Base-by-base conservation (phyloP, 139 green algal genomes). In the Chlorella sp. region DNA sequence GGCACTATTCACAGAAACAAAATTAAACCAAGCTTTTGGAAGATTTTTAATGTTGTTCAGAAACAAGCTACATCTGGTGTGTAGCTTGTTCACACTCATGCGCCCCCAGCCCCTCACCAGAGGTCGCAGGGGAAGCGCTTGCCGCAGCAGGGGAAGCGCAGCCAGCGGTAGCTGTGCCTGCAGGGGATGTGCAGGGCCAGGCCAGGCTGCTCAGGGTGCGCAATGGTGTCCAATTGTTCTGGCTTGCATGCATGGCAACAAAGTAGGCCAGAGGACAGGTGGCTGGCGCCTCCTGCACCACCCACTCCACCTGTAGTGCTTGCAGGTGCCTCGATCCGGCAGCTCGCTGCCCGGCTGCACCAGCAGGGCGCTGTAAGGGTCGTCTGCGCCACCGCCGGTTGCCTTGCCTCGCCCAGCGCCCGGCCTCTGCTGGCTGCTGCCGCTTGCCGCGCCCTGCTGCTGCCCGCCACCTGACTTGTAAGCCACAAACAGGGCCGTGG, bases 121-220 rank as follows among this genome's bases (percentile, higher is more conserved):
- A 93, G 41, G 73, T 92, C 85, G 78, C 87, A 93, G 4, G 90
- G 56, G 55, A 90, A 93, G 70, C 90, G 78, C 69, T 67, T 55
- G 71, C 93, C 93, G 78, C 93, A 96, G 86, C 93, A 96, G 20
- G 93, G 93, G 81, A 96, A 96, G 38, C 93, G 91, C 78, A 96
- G 81, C 93, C 93, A 96, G 57, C 93, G 91, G 85, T 80, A 84
- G 25, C 68, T 64, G 76, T 82, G 76, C 76, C 76, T 81, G 74
- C 74, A 81, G 6, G 17, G 3, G 34, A 21, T 25, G 28, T 12
- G 25, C 16, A 70, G 18, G 21, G 25, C 34, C 13, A 38, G 56
- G 74, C 5, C 0, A 68, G 28, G 62, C 21, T 3, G 21, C 62
- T 32, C 21, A 16, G 62, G 20, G 21, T 68, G 62, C 62, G 32